Evolutionary conservation across 2,329 filamentous ascomycete species (phyloP).

Genomic region (Nectriaceae sp.): DNA sequence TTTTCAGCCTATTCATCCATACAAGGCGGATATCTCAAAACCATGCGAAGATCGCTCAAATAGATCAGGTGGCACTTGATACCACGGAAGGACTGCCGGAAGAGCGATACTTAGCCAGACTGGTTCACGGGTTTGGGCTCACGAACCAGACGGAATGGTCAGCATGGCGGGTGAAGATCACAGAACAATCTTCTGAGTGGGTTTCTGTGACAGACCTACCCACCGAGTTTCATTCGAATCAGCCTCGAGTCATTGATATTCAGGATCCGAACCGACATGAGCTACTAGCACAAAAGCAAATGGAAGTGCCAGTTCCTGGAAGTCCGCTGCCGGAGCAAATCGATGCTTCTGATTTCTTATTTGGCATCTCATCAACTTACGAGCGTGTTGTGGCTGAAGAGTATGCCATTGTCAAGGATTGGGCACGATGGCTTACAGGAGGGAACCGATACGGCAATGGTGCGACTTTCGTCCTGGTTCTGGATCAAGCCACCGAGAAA

Average conservation of each 20-base stretch:
- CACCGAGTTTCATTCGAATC: constrained; percentile 33
- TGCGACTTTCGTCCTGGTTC: constrained; percentile 42
- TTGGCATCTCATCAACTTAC: constrained; percentile 47
- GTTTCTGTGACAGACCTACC: constrained; percentile 32
- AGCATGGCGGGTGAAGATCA: constrained; percentile 34
- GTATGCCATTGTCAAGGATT: constrained; percentile 42
- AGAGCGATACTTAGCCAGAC: constrained; percentile 34
- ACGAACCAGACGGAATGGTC: constrained; percentile 36
- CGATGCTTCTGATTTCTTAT: constrained; percentile 43
- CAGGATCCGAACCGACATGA: constrained; percentile 24
- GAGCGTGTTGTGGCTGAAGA: constrained; percentile 40
- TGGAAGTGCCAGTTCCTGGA: constrained; percentile 36
- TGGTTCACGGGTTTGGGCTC: constrained; percentile 29
- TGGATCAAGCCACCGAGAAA: constrained; percentile 39
- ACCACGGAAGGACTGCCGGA: constrained; percentile 27
- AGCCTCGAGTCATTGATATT: constrained; percentile 30
- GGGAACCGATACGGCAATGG: constrained; percentile 43
- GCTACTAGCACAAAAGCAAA: constrained; percentile 29
- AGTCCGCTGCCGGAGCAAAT: constrained; percentile 34
- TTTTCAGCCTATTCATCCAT: constrained; percentile 30
- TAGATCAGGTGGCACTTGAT: constrained; percentile 13
- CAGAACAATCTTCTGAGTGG: constrained; percentile 29
- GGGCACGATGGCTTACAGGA: constrained; percentile 49
- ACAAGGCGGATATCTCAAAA: constrained; percentile 15
- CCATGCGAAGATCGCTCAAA: constrained; percentile 2